phyloP scores from a whole-genome alignment of 495 filamentous ascomycete species.

The Talaromyces stipitatus region DNA sequence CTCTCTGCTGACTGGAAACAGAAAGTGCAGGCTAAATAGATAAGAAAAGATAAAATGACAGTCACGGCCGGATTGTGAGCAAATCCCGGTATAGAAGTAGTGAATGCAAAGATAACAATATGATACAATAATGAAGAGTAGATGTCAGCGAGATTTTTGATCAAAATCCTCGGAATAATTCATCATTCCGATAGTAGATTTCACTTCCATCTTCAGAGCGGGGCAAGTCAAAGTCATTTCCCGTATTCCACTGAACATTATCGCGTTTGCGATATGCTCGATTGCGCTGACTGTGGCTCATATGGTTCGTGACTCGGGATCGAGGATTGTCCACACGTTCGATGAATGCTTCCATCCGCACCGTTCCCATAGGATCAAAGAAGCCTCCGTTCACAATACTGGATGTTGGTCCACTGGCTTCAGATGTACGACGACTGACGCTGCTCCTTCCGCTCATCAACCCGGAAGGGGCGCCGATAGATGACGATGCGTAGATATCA shows the following conservation, averaged over 20 bases:
- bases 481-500: constrained; percentile 42
- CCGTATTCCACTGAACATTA: constrained; percentile 29
- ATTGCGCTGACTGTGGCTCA: constrained; percentile 4
- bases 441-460: constrained; percentile 33
- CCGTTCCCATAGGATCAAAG: constrained; percentile 70
- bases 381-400: constrained; percentile 30
- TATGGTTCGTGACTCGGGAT: constrained; percentile 9
- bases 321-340: constrained; percentile 32
- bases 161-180: constrained; percentile 35
- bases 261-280: constrained; percentile 22
- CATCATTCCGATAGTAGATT: constrained; percentile 25
- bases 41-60: constrained; percentile 3
- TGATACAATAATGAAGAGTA: neutral
- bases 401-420: constrained; percentile 30
- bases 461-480: constrained; percentile 12
- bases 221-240: constrained; percentile 24
- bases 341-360: constrained; percentile 93
- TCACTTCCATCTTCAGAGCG: constrained; percentile 23
- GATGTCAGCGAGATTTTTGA: neutral
- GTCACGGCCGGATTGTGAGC: neutral
- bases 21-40: neutral
- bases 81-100: neutral
- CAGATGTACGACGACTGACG: constrained; percentile 35
- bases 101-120: neutral
- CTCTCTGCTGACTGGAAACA: neutral